Evolutionary conservation across 495 filamentous ascomycete genomes (phyloP), one percentile per base, ranked within the genome.

Genomic region (Melanomma pulvis-pyrius): DNA sequence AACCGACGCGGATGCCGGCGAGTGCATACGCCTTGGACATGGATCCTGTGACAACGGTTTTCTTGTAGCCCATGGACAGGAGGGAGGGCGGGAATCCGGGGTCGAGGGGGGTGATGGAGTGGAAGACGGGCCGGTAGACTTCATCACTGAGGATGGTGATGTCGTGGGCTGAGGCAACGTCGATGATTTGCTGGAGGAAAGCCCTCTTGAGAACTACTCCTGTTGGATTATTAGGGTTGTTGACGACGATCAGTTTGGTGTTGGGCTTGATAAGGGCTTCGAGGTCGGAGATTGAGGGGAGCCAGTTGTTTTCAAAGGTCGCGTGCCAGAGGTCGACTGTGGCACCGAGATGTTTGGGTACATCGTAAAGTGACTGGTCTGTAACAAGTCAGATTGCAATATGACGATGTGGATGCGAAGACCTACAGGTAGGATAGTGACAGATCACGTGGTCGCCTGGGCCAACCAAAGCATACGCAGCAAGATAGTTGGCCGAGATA

Each of bases 161-260:
- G 50, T 85, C 82, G 32, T 83, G 79, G 36, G 80, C 74, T 25
- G 78, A 76, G 5, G 91, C 91, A 55, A 94, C 75, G 2, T 85
- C 79, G 30, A 92, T 80, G 46, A 96, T 82, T 15, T 82, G 67
- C 21, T 85, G 69, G 1, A 96, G 80, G 7, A 84, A 82, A 0
- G 82, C 68, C 58, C 79, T 83, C 0, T 88, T 84, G 46, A 89
- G 86, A 26, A 89, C 85, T 24, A 88, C 84, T 19, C 92, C 91
- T 0, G 90, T 93, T 2, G 92, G 92, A 71, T 96, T 97, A 74
- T 96, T 91, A 0, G 92, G 92, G 66, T 96, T 96, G 74, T 88
- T 89, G 54, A 90, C 74, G 32, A 90, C 82, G 53, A 90, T 86
- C 62, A 90, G 64, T 67, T 92, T 94, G 11, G 92, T 96, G 69